Evolutionary conservation across 2,329 filamentous ascomycete species (phyloP), one percentile per base, ranked within the genome.

Genomic region (Ophiostoma himal-ulmi): DNA sequence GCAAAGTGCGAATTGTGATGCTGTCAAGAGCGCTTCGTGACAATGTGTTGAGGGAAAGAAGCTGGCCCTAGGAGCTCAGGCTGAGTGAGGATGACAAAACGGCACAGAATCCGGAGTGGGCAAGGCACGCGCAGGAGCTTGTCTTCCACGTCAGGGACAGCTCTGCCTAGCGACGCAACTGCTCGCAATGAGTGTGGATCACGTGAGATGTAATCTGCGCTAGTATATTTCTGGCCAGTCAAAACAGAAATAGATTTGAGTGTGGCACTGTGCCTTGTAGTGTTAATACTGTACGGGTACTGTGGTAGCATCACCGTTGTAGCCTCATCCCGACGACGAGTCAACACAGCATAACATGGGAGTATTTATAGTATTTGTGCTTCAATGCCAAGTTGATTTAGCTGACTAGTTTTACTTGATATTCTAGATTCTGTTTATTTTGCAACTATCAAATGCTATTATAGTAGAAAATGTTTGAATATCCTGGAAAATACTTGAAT

Each of bases 101-200:
- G 8, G 37, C 64, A 66, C 20, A 44, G 36, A 39, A 41, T n/a
- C 36, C 37, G 62, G 36, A 37, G 62, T 57, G 52, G 52, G n/a
- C 52, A 57, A 44, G 64, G 66, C 39, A 44, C 20, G 64, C 41
- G 41, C 39, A 48, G 41, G 26, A 48, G 41, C 66, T 41, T 48
- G 65, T 39, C 39, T 62, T 67, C 66, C 66, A 67, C 66, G 66
- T 67, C 66, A 67, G 66, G 66, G 14, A 57, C 65, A 67, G 66
- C 66, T 67, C 66, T 67, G 66, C 66, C 66, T 67, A 67, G 66
- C 66, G 64, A 66, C 64, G 64, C 62, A 66, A 66, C 34, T 39
- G 14, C 26, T 65, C 2, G 54, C 54, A 20, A 62, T 26, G 22
- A 34, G n/a, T 65, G n/a, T 26, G 2, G 37, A 22, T 67, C 65